Conservation (phyloP, 805 yeast genomes). For the Kuraishia ogatae region DNA sequence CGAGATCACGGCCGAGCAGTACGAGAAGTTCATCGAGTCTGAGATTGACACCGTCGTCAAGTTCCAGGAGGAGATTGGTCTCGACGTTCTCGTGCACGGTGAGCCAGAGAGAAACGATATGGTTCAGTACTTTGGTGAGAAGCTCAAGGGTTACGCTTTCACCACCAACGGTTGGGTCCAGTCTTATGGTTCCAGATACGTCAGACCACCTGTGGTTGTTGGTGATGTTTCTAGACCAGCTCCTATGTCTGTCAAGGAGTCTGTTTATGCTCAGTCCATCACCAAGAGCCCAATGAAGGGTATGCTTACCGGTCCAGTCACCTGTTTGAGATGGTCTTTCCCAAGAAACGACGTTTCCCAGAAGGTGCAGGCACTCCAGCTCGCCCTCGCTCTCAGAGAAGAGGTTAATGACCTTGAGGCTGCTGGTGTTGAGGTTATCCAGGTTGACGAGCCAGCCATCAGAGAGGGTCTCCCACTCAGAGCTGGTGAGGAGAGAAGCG, state of each 20-base stretch:
- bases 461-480: constrained; percentile 99
- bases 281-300: constrained; percentile 97
- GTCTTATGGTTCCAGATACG: constrained; percentile 99
- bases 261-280: constrained; percentile 96
- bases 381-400: constrained; percentile 95
- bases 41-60: constrained; percentile 93
- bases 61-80: constrained; percentile 99
- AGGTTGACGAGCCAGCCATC: constrained; percentile 99
- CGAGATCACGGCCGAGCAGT: constrained; percentile 87
- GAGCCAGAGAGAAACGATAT: constrained; percentile 99
- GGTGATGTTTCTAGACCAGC: constrained; percentile 99
- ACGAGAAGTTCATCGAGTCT: constrained; percentile 92
- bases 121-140: constrained; percentile 99
- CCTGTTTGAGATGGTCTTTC: constrained; percentile 99
- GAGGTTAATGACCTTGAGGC: constrained; percentile 97
- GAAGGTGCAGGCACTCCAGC: constrained; percentile 91
- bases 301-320: constrained; percentile 99
- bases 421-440: constrained; percentile 96
- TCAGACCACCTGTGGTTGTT: constrained; percentile 98
- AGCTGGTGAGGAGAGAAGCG: constrained; percentile 94
- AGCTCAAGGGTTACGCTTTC: constrained; percentile 96
- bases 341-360: constrained; percentile 97
- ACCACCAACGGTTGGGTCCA: constrained; percentile 99
- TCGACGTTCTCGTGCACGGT: constrained; percentile 98
- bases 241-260: constrained; percentile 98